Evolutionary conservation across 176 grass and related monocot genomes (phyloP), one percentile per base, ranked within the genome.

Genomic region (Aegilops longissima): DNA sequence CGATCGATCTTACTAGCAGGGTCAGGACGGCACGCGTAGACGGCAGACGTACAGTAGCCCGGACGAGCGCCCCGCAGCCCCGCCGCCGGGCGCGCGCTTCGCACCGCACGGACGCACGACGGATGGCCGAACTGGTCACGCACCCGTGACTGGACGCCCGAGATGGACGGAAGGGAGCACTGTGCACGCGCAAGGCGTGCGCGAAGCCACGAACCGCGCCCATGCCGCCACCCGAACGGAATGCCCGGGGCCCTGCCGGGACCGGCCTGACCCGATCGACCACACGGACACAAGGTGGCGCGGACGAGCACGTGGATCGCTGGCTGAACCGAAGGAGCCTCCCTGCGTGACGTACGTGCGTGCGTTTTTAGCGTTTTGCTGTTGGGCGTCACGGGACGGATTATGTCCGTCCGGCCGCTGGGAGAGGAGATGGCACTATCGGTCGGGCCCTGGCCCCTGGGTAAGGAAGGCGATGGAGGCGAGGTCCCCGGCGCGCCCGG

Each of bases 351-450:
- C 31, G 68, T 6, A 9, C 68, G 11, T 72, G 68, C 17, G 68
- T 72, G 68, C 68, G 68, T 39, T 71, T 71, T 71, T 39, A 71
- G 68, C 36, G 69, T 13, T 6, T 72, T 72, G 70, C 70, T 42
- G 70, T 72, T 42, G 70, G 12, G 36, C 16, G 34, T 45, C 70
- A 44, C 21, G 21, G 38, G 44, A 73, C 70, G 70, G 70, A 45
- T 73, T 45, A 1, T 25, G 39, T 45, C 42, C 5, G 51, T 1
- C 70, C 12, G 68, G 70, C 38, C 39, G 17, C n/a, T 42, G 35
- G 44, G 44, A 47, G 42, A 11, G 2, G 35, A 23, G 69, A 23
- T 42, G 9, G 69, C 12, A 31, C 8, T 34, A 14, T 34, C 36
- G 2, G 34, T 1, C 68, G 34, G 68, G 68, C 34, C 68, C 35